These are phyloP conservation scores for Coemansia asiatica DNA, from an alignment of 192 early-diverging fungal genomes.

Conservation along the genomic window DNA sequence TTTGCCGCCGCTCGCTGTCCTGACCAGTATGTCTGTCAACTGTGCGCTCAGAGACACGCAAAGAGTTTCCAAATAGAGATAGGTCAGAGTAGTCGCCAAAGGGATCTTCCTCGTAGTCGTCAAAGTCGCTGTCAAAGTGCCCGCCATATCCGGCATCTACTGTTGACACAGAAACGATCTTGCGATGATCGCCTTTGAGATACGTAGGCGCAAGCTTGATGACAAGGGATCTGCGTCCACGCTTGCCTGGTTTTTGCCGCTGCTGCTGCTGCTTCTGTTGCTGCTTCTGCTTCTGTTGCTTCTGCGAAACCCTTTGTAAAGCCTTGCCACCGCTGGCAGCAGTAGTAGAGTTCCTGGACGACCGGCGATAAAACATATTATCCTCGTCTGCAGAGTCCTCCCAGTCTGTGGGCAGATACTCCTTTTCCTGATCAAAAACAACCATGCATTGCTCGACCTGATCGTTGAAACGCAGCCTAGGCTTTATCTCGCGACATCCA, in stretches of 20 bases:
- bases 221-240: conserved; percentile 38
- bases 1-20: not conserved
- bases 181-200: conserved; percentile 53
- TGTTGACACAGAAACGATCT: conserved; percentile 22
- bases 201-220: conserved; percentile 51
- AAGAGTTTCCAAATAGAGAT: conserved; percentile 8
- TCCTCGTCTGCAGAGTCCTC: conserved; percentile 33
- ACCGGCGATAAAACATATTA: not conserved
- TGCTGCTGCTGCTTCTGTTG: not conserved
- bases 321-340: not conserved
- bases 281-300: not conserved
- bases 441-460: conserved; percentile 58
- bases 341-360: not conserved
- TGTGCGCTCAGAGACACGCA: conserved; percentile 1
- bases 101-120: conserved; percentile 25
- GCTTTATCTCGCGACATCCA: conserved; percentile 16
- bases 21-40: not conserved
- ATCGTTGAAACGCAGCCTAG: conserved; percentile 55
- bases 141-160: not conserved
- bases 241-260: not conserved
- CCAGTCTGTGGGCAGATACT: conserved; percentile 49
- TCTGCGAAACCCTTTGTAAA: conserved; percentile 5
- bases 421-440: conserved; percentile 53
- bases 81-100: conserved; percentile 21
- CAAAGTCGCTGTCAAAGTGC: conserved; percentile 24